phyloP scores from a whole-genome alignment of 2,329 filamentous ascomycete species.

The Septoria linicola region DNA sequence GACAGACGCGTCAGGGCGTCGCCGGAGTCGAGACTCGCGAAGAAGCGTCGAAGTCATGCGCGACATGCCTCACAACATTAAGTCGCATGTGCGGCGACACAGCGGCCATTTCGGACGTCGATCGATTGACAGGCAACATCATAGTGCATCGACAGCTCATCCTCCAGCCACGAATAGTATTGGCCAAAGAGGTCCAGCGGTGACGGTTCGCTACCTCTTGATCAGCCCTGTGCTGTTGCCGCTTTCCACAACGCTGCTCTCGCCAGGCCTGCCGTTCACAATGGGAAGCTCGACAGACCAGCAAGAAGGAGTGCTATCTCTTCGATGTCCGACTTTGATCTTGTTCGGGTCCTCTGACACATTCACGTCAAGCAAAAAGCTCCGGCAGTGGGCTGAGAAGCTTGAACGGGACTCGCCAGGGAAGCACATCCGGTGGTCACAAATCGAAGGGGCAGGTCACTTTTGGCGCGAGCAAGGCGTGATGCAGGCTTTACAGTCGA shows the following conservation, averaged over 20 bases:
- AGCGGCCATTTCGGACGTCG: constrained; percentile 17
- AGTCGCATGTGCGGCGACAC: constrained; percentile 30
- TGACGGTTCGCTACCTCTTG: constrained; percentile 44
- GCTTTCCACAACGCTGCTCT: constrained; percentile 38
- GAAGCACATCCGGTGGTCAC: constrained; percentile 42
- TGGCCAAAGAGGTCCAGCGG: constrained; percentile 11
- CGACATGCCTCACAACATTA: constrained; percentile 40
- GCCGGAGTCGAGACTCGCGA: constrained; percentile 44
- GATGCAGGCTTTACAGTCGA: constrained; percentile 28
- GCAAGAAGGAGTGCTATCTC: constrained; percentile 50
- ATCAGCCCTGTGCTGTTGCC: constrained; percentile 50
- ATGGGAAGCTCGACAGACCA: constrained; percentile 8
- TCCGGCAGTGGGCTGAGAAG: constrained; percentile 64
- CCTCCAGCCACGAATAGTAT: neutral
- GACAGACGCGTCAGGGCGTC: constrained; percentile 41
- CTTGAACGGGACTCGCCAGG: constrained; percentile 42
- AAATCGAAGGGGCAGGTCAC: constrained; percentile 53
- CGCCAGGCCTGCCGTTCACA: constrained; percentile 33
- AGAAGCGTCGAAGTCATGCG: constrained; percentile 40
- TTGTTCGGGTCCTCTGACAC: constrained; percentile 74
- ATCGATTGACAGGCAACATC: too few species aligned
- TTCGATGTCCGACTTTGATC: constrained; percentile 60
- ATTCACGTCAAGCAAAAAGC: constrained; percentile 66
- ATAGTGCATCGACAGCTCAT: too few species aligned
- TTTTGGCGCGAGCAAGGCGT: constrained; percentile 49